These are phyloP conservation scores for Coemansia sp. DNA, from an alignment of 192 early-diverging fungal species.

Conservation along the genomic window DNA sequence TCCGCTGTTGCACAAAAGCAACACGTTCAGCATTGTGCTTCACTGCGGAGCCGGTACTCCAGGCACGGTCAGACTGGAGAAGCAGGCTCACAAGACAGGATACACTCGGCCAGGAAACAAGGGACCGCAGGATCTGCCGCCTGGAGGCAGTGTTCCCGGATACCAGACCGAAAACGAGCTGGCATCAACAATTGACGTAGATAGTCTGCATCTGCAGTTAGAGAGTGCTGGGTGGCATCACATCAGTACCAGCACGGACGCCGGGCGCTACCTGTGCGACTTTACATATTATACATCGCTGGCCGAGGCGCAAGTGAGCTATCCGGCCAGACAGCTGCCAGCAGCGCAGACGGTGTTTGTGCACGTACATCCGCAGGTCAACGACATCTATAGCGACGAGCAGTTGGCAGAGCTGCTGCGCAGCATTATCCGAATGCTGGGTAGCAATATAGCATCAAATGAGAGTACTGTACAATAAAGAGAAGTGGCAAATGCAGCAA, in stretches of 20 bases:
- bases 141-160: slow-evolving; percentile 27
- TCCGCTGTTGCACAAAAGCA: slow-evolving; percentile 39
- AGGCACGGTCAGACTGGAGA: slow-evolving; percentile 49
- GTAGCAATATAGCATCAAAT: background rate
- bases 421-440: slow-evolving; percentile 19
- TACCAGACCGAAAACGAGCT: slow-evolving; percentile 27
- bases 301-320: slow-evolving; percentile 24
- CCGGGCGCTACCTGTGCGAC: slow-evolving; percentile 61
- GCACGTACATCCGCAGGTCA: slow-evolving; percentile 42
- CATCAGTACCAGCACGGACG: slow-evolving; percentile 42
- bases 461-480: slow-evolving; percentile 1
- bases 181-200: slow-evolving; percentile 43
- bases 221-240: slow-evolving; percentile 39
- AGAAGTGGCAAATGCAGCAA: background rate
- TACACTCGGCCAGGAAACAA: slow-evolving; percentile 54
- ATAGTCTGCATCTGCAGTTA: slow-evolving; percentile 29
- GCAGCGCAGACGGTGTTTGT: slow-evolving; percentile 50
- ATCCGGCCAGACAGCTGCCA: slow-evolving; percentile 6
- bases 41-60: slow-evolving; percentile 56
- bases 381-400: slow-evolving; percentile 30
- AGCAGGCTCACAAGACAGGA: slow-evolving; percentile 51
- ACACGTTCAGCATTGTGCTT: slow-evolving; percentile 50
- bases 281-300: slow-evolving; percentile 60
- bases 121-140: slow-evolving; percentile 32
- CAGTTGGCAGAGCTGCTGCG: slow-evolving; percentile 39